Percentiles rank a stretch among this genome's conserved stretches.
These are phyloP conservation scores for Plasmopara muralis DNA, from an alignment of 352 stramenopile species.

Conservation along the genomic window DNA sequence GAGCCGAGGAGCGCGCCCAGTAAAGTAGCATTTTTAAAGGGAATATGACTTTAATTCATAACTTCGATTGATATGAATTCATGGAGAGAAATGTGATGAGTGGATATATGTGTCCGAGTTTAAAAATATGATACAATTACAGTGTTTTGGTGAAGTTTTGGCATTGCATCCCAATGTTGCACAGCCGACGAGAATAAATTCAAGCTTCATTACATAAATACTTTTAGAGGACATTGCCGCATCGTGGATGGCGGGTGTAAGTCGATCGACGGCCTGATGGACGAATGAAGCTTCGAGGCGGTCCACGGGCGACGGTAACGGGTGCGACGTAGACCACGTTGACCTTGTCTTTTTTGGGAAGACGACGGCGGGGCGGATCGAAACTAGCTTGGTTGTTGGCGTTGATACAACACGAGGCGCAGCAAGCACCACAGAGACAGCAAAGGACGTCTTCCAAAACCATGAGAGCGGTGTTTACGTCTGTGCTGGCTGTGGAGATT, in stretches of 20 bases:
- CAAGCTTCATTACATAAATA: background rate
- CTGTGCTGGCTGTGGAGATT: background rate
- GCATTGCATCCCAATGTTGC: too few relatives aligned
- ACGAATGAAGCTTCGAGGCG: conserved; percentile 11
- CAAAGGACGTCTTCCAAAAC: conserved; percentile 16
- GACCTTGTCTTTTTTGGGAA: conserved; percentile 3
- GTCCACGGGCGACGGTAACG: conserved; percentile 13
- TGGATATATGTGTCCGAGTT: too few relatives aligned
- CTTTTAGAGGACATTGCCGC: conserved; percentile 3
- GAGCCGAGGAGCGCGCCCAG: too few relatives aligned
- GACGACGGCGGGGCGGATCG: conserved; percentile 8
- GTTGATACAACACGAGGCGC: conserved; percentile 16
- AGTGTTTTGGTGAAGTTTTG: too few relatives aligned
- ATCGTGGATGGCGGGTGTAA: conserved; percentile 10
- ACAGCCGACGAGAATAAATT: too few relatives aligned
- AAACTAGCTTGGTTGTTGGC: conserved; percentile 8
- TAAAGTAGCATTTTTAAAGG: too few relatives aligned
- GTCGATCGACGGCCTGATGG: conserved; percentile 11
- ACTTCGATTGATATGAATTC: too few relatives aligned
- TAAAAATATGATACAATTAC: too few relatives aligned
- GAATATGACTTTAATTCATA: too few relatives aligned
- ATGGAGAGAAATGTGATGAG: too few relatives aligned
- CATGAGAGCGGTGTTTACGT: conserved; percentile 1
- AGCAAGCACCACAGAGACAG: conserved; percentile 19
- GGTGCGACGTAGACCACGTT: conserved; percentile 20